phyloP scores from a whole-genome alignment of 352 stramenopile species.

The Saprolegnia parasitica region DNA sequence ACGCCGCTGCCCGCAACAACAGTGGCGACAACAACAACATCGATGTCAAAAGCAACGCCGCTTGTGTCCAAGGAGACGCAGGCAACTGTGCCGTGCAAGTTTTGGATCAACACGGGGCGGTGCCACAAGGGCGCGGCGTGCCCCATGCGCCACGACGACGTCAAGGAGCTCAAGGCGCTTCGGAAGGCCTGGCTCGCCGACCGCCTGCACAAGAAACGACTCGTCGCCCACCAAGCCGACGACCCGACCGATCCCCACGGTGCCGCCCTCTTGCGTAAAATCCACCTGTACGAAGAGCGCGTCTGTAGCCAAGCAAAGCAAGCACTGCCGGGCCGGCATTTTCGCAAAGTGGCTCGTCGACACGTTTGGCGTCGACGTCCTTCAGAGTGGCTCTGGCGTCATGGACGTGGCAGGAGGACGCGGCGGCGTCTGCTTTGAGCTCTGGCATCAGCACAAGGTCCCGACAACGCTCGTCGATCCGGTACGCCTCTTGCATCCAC shows the following conservation, averaged over 20 bases:
- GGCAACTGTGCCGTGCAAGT: slow-evolving; percentile 55
- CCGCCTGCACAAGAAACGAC: slow-evolving; percentile 53
- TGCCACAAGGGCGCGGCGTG: slow-evolving; percentile 66
- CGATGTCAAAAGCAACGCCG: background rate
- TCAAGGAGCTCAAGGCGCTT: slow-evolving; percentile 44
- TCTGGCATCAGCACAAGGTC: slow-evolving; percentile 74
- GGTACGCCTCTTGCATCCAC: slow-evolving; percentile 33
- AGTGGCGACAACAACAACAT: background rate
- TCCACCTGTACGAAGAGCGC: slow-evolving; percentile 35
- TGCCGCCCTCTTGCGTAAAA: slow-evolving; percentile 51
- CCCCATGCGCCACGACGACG: slow-evolving; percentile 48
- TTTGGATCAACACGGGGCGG: slow-evolving; percentile 76
- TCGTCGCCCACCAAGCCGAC: slow-evolving; percentile 47
- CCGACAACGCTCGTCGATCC: slow-evolving; percentile 75
- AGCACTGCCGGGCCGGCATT: slow-evolving; percentile 60
- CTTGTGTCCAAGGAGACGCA: background rate
- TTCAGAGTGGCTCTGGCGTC: slow-evolving; percentile 54
- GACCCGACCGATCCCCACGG: slow-evolving; percentile 58
- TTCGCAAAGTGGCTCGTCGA: slow-evolving; percentile 74
- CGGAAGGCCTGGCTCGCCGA: slow-evolving; percentile 60
- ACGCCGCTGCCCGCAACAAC: background rate
- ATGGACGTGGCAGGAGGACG: slow-evolving; percentile 77
- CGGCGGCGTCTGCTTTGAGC: slow-evolving; percentile 74
- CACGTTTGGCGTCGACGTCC: slow-evolving; percentile 50
- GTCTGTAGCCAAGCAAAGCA: slow-evolving; percentile 57